Evolutionary conservation across 768 basidiomycete species (phyloP).

Genomic region (Pisolithus orientalis): DNA sequence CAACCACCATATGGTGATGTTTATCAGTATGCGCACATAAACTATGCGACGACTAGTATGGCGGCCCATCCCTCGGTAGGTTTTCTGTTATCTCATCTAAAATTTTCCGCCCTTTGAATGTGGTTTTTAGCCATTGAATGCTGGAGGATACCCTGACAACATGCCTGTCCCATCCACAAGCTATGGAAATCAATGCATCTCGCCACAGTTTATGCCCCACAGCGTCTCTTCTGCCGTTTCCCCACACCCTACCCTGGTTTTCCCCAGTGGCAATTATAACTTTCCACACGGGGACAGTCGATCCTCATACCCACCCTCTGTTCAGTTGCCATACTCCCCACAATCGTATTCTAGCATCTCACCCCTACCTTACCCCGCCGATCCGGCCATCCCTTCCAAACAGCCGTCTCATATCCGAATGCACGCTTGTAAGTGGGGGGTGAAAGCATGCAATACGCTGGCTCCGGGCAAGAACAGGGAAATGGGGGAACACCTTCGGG

Average conservation of each 20-base stretch:
- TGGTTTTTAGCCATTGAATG: neutral
- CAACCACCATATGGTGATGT: neutral
- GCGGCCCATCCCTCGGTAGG: neutral
- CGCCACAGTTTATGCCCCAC: neutral
- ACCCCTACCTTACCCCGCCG: neutral
- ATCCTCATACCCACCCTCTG: neutral
- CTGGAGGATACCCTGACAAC: neutral
- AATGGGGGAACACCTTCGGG: slow-evolving; percentile 23
- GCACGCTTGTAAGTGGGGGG: slow-evolving; percentile 17
- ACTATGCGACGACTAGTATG: neutral
- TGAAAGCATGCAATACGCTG: slow-evolving; percentile 15
- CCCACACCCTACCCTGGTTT: neutral
- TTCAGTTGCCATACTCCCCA: neutral
- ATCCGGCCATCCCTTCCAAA: neutral
- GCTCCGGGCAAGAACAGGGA: slow-evolving; percentile 26
- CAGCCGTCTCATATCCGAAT: slow-evolving; percentile 5
- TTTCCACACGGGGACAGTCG: neutral
- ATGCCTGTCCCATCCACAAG: neutral
- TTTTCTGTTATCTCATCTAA: neutral
- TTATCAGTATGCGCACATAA: neutral
- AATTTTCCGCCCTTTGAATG: neutral
- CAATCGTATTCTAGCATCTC: neutral
- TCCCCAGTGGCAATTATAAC: neutral
- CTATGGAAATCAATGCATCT: too few relatives aligned
- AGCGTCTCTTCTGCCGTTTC: neutral